Evolutionary conservation across 2,329 filamentous ascomycete species (phyloP), one percentile per base, ranked within the genome.

Genomic region (Alternaria brassicae): DNA sequence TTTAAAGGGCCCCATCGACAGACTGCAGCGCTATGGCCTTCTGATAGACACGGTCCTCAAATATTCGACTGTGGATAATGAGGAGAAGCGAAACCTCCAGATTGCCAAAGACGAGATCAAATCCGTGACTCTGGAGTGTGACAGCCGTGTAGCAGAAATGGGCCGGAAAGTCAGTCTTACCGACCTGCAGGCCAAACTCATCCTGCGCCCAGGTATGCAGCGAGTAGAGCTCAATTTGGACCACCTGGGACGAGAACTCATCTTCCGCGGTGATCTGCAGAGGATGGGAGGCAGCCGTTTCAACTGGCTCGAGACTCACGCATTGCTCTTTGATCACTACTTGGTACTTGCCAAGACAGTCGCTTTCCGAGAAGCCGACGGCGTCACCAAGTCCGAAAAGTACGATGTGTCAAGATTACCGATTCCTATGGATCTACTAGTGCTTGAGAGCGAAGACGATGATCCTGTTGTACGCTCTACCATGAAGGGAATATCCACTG

Each of bases 321-420:
- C 92, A 2, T 85, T 99, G 44, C 84, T 99, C 0, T 98, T 99
- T 73, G 96, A 99, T 72, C 93, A 99, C 78, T 99, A 97, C 77
- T 85, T 99, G 36, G 93, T 99, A 32, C 81, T 99, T 42, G 91
- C 95, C 37, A 99, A 99, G 81, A 84, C 83, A 6, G 84, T 92
- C 7, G 83, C 89, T 3, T 83, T 85, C 10, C 83, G 88, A 44
- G 92, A 93, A 70, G 86, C 88, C 42, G 85, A 88, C 42, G 87
- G 86, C 47, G 86, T 86, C n/a, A 85, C 89, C 53, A 95, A 90
- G 79, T 92, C 91, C 69, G 88, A 90, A 71, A 84, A 85, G 65
- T 99, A 95, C 69, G 95, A 99, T 77, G 94, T 99, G 30, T 97
- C 93, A 1, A 93, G 96, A 77, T 85, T 96, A 82, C 92, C 91